Percentiles rank a stretch among this genome's conserved stretches.
Conservation (phyloP, 78 protist species). For the Creolimax fragrantissima region DNA sequence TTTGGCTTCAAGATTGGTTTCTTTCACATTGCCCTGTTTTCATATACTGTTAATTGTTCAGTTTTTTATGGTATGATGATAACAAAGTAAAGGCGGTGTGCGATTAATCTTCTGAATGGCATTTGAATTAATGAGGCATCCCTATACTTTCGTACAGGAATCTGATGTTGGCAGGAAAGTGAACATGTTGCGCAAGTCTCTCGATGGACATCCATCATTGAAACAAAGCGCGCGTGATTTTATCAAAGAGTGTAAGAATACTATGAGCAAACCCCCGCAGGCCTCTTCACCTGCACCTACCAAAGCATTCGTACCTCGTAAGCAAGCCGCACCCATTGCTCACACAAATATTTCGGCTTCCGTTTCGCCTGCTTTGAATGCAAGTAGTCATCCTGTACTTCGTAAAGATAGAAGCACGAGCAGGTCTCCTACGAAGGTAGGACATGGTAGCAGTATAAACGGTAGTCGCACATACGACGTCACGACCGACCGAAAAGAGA, state of each 20-base stretch:
- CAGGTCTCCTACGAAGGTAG: background rate
- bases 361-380: background rate
- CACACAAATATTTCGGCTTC: background rate
- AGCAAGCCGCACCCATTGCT: background rate
- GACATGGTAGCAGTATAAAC: background rate
- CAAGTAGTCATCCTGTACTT: background rate
- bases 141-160: background rate
- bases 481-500: background rate
- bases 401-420: background rate
- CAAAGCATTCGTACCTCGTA: background rate
- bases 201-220: background rate
- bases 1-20: no score
- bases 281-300: background rate
- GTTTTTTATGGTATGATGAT: background rate
- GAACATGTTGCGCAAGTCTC: background rate
- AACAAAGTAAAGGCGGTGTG: background rate
- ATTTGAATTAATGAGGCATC: background rate
- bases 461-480: background rate
- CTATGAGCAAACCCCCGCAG: background rate
- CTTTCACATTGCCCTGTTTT: no score
- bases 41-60: background rate
- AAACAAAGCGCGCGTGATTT: background rate
- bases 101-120: background rate
- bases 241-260: background rate
- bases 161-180: background rate